Evolutionary conservation across 441 rosid genomes (phyloP), one percentile per base, ranked within the genome.

Genomic region (Eruca vesicaria): DNA sequence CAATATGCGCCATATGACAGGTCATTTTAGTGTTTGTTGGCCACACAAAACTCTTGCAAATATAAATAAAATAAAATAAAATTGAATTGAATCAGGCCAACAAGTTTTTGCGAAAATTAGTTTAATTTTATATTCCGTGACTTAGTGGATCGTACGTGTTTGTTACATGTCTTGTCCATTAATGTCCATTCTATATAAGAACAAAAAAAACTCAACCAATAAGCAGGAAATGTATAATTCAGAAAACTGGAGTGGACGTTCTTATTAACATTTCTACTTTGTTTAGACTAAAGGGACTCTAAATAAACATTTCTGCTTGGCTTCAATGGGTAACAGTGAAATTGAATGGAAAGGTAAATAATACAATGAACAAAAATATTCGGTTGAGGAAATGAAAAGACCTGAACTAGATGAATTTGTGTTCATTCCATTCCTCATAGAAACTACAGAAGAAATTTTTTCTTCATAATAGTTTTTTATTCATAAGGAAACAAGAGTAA

Each of bases 1-100:
- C 59, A 58, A 70, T 64, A 60, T 66, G 71, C 31, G 59, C 43
- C 48, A 29, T 56, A 68, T 56, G 79, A 52, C 69, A 36, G 63
- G 74, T 75, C 74, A 16, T 38, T 76, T 36, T 64, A 63, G 43
- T 19, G 75, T 57, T 69, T 63, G 55, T 11, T 33, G 74, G 48
- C 75, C 79, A 70, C 71, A 69, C 35, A 57, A 75, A 75, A 62
- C 15, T 56, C 29, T 68, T 68, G 56, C 33, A 43, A 29, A 48
- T 12, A 57, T 14, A 58, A 57, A n/a, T 1, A 61, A 60, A 60
- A 15, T 12, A 50, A 10, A 48, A 18, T 3, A 6, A 11, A 59
- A 29, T 28, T n/a, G 5, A 15, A 29, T 23, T 14, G 28, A 19
- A 18, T 3, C 18, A 14, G 12, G 56, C 56, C 56, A 50, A 6